Base-by-base conservation (phyloP, 2,329 filamentous ascomycete species). In the Cytospora paraplurivora region DNA sequence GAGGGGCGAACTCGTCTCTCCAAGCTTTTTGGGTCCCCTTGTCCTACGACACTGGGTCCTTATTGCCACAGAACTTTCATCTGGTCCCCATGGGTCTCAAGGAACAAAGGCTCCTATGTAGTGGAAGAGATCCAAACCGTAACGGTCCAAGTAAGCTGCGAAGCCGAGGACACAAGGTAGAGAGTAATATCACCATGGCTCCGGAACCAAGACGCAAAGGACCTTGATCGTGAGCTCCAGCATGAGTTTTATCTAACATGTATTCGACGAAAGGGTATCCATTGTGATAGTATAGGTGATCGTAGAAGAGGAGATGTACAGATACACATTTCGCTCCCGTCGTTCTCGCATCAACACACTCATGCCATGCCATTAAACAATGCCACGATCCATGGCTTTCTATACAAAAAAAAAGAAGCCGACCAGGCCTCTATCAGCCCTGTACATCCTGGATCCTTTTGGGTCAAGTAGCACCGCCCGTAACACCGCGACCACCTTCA, bases 221-320 rank as follows among this genome's bases (percentile, higher is more conserved):
- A n/a, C n/a, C n/a, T n/a, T n/a, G n/a, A n/a, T n/a, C n/a, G n/a
- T n/a, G n/a, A n/a, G 27, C 27, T 27, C 27, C 27, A 27, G 4
- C 27, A 27, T 27, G 27, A 27, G 27, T 27, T 4, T 6, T 41
- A 3, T 34, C 27, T 19, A 5, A 44, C 12, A 7, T 54, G 27
- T 41, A 10, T 57, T 49, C 38, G 8, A 34, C 38, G 47, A 49
- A 57, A 52, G 60, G 60, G 60, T 62, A 62, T 62, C 60, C 60
- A 62, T 62, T 62, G 54, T 37, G 19, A 47, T 49, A 47, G n/a
- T 37, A 38, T 55, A 44, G 41, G 41, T 44, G 17, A 5, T 44
- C 17, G 41, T 44, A 11, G 19, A 19, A 44, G 41, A 44, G 19
- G 41, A 44, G 17, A 44, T n/a, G 41, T 44, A 19, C 41, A 19